Evolutionary conservation across 2,329 filamentous ascomycete species (phyloP).

Genomic region (Penicillium sp.): DNA sequence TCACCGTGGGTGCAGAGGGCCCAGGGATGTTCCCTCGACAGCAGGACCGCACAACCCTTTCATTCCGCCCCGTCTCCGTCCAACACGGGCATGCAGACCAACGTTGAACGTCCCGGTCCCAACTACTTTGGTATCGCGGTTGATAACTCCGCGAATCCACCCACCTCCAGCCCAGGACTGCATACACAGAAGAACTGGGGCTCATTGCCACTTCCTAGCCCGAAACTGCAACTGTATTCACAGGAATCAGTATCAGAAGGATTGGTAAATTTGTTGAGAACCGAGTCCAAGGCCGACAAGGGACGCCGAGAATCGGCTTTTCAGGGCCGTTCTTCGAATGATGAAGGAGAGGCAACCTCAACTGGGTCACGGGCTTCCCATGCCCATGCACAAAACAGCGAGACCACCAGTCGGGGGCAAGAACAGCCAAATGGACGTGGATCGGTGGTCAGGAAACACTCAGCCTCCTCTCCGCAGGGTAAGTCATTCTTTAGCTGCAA

Average conservation of each 20-base stretch:
- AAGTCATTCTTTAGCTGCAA: not conserved
- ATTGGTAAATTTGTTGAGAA: slow-evolving; percentile 67
- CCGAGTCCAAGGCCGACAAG: slow-evolving; percentile 21
- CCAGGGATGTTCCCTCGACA: slow-evolving; percentile 20
- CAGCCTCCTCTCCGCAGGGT: slow-evolving; percentile 9
- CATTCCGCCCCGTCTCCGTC: slow-evolving; percentile 22
- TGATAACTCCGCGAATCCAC: slow-evolving; percentile 58
- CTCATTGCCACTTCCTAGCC: slow-evolving; percentile 60
- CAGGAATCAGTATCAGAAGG: slow-evolving; percentile 80
- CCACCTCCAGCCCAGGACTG: slow-evolving; percentile 59
- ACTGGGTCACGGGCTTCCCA: slow-evolving; percentile 4
- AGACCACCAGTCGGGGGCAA: slow-evolving; percentile 1
- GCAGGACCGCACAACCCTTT: slow-evolving; percentile 14
- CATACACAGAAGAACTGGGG: slow-evolving; percentile 73
- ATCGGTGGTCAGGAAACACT: not conserved
- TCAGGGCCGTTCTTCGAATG: slow-evolving; percentile 19
- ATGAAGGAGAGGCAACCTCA: slow-evolving; percentile 4
- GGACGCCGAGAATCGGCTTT: slow-evolving; percentile 19
- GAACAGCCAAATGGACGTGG: not conserved
- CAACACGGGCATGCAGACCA: slow-evolving; percentile 18
- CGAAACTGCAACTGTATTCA: slow-evolving; percentile 24
- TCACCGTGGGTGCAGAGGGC: slow-evolving; percentile 33
- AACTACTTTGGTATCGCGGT: slow-evolving; percentile 83
- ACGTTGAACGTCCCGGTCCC: slow-evolving; percentile 56
- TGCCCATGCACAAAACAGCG: not conserved